Percentiles rank a stretch among this genome's conserved stretches.
phyloP scores from a whole-genome alignment of 495 filamentous ascomycete genomes.

The Aspergillus affinis region DNA sequence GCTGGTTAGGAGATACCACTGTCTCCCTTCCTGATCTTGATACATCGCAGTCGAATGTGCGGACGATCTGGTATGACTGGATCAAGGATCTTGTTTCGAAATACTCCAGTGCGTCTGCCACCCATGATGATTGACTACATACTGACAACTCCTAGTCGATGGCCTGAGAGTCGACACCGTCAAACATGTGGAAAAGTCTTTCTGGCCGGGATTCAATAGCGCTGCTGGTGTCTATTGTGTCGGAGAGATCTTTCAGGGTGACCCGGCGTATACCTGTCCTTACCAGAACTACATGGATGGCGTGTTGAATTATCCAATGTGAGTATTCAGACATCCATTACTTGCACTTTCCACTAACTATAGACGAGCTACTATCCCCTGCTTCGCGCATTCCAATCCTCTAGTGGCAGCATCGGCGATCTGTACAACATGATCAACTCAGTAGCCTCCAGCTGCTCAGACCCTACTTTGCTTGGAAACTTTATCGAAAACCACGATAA shows the following conservation, averaged over 20 bases:
- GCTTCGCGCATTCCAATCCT: slow-evolving; percentile 59
- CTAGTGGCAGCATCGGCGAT: slow-evolving; percentile 54
- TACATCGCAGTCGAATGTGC: slow-evolving; percentile 58
- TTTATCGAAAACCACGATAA: slow-evolving; percentile 85
- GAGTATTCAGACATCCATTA: neutral
- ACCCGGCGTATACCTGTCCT: slow-evolving; percentile 57
- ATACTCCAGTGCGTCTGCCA: slow-evolving; percentile 52
- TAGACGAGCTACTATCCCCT: slow-evolving; percentile 53
- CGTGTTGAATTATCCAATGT: slow-evolving; percentile 63
- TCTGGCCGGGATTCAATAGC: slow-evolving; percentile 62
- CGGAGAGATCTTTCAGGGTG: slow-evolving; percentile 68
- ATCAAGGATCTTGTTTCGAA: slow-evolving; percentile 59
- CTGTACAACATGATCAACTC: slow-evolving; percentile 60
- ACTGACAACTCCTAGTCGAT: slow-evolving; percentile 50
- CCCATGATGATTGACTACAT: neutral
- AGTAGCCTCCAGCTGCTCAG: slow-evolving; percentile 54
- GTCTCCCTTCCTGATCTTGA: slow-evolving; percentile 70
- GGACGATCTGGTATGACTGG: slow-evolving; percentile 64
- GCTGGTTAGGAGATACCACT: slow-evolving; percentile 64
- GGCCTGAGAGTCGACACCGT: slow-evolving; percentile 77
- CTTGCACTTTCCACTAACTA: too few species aligned
- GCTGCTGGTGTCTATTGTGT: slow-evolving; percentile 71
- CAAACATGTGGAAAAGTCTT: slow-evolving; percentile 68
- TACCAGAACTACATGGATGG: slow-evolving; percentile 64
- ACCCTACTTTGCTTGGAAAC: slow-evolving; percentile 64